A percentile compares a stretch with the other conserved stretches of the same genome.
Evolutionary conservation across 768 basidiomycete species (phyloP).

Genomic region (Gelatoporia subvermispora): DNA sequence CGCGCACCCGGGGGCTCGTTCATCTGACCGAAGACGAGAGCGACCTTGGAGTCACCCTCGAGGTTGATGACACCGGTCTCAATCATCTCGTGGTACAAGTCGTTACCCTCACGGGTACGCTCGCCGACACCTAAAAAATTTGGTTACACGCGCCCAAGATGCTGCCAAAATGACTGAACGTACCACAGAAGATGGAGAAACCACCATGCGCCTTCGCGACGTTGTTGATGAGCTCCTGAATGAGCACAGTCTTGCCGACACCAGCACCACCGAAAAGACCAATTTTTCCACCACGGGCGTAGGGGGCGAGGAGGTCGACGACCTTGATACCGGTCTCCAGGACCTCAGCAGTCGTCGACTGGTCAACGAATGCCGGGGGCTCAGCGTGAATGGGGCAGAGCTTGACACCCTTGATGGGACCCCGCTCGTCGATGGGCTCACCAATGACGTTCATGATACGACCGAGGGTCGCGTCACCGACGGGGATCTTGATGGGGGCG

Average conservation of each 20-base stretch:
- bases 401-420: slow-evolving; percentile 95
- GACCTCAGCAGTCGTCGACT: slow-evolving; percentile 97
- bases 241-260: slow-evolving; percentile 99
- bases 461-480: slow-evolving; percentile 90
- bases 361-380: slow-evolving; percentile 95
- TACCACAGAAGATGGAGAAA: slow-evolving; percentile 99
- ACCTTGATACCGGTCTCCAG: slow-evolving; percentile 99
- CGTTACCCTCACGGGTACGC: slow-evolving; percentile 99
- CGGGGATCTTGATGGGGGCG: slow-evolving; percentile 93
- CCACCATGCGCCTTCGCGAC: slow-evolving; percentile 99
- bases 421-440: slow-evolving; percentile 99
- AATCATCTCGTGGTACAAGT: slow-evolving; percentile 99
- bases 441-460: slow-evolving; percentile 99
- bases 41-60: slow-evolving; percentile 99
- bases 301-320: slow-evolving; percentile 98
- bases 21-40: slow-evolving; percentile 99
- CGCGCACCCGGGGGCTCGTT: slow-evolving; percentile 99
- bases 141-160: not conserved
- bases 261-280: slow-evolving; percentile 99
- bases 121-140: slow-evolving; percentile 80
- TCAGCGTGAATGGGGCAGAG: slow-evolving; percentile 93
- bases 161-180: slow-evolving; percentile 18
- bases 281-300: slow-evolving; percentile 99
- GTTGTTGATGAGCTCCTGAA: slow-evolving; percentile 99
- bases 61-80: slow-evolving; percentile 99